Percentiles rank a stretch among this genome's conserved stretches.
Evolutionary conservation across 805 yeast genomes (phyloP).

Genomic region (Dipodascus geniculatus): DNA sequence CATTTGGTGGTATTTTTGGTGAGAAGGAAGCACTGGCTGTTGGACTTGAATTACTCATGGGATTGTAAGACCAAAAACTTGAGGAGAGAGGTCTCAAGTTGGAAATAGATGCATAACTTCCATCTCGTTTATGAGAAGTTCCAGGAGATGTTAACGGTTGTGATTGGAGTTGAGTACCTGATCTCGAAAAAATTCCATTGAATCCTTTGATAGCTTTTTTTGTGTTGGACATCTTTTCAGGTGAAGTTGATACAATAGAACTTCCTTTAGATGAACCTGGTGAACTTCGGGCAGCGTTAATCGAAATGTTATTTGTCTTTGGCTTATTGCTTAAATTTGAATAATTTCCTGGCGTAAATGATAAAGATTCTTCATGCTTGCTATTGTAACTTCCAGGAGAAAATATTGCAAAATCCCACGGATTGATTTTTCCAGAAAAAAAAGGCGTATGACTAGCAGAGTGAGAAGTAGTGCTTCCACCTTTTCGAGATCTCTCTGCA

Average conservation of each 20-base stretch:
- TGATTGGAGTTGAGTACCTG: slow-evolving; percentile 1
- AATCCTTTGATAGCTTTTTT: slow-evolving; percentile 7
- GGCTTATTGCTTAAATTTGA: neutral
- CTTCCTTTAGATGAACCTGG: slow-evolving; percentile 20
- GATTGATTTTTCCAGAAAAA: slow-evolving; percentile 1
- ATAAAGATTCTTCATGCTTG: neutral
- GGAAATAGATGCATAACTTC: slow-evolving; percentile 1
- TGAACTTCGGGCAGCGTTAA: slow-evolving; percentile 3
- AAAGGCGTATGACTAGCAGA: neutral
- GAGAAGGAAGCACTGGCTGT: neutral
- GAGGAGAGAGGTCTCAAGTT: neutral
- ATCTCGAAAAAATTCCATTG: slow-evolving; percentile 2
- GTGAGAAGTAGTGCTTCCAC: neutral
- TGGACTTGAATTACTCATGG: neutral
- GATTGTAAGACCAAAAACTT: neutral
- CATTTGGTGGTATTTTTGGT: neutral
- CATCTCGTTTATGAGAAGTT: slow-evolving; percentile 1
- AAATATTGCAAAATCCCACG: slow-evolving; percentile 1
- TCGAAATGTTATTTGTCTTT: neutral
- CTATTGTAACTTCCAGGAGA: neutral
- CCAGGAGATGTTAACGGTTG: neutral
- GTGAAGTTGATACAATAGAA: slow-evolving; percentile 39
- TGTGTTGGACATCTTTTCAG: slow-evolving; percentile 11
- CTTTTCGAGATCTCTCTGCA: neutral
- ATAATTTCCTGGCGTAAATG: neutral